phyloP scores from a whole-genome alignment of 805 yeast species.

The Lachancea quebecensis region DNA sequence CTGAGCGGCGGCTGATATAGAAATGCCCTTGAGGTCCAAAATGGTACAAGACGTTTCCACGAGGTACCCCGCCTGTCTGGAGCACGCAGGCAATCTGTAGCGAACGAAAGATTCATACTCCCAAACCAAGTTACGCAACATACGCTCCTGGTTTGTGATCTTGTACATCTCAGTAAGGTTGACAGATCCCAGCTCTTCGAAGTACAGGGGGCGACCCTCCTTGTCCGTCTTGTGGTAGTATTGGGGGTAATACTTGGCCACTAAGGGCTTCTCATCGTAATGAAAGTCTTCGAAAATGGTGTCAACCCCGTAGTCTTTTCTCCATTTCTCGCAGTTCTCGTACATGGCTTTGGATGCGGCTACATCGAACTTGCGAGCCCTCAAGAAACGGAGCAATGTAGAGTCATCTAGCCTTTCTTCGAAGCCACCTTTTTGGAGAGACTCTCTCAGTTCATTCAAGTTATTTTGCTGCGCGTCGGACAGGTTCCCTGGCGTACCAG shows the following conservation, averaged over 20 bases:
- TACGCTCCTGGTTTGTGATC: conserved; percentile 90
- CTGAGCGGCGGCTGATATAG: conserved; percentile 73
- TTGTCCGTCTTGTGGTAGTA: conserved; percentile 95
- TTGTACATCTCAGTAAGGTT: conserved; percentile 86
- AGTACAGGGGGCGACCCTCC: conserved; percentile 94
- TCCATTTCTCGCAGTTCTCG: conserved; percentile 84
- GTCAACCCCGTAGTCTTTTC: conserved; percentile 78
- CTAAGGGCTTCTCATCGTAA: conserved; percentile 86
- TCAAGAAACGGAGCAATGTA: conserved; percentile 71
- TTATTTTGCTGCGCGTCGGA: conserved; percentile 59
- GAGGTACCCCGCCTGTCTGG: conserved; percentile 68
- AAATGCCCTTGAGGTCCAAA: conserved; percentile 90
- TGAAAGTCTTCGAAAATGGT: conserved; percentile 82
- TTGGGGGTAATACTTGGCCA: conserved; percentile 88
- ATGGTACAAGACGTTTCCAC: conserved; percentile 96
- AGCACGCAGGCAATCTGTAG: conserved; percentile 88
- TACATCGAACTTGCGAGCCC: conserved; percentile 93
- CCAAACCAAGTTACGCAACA: conserved; percentile 94
- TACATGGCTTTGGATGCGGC: conserved; percentile 76
- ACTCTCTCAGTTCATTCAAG: conserved; percentile 50
- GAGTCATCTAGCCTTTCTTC: conserved; percentile 82
- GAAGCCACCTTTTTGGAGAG: conserved; percentile 58
- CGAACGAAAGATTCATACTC: conserved; percentile 88
- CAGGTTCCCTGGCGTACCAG: conserved; percentile 79
- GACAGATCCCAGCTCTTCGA: conserved; percentile 89